These are phyloP conservation scores for Fagopyrum homotropicum DNA, from an alignment of 148 eudicot species.

Conservation along the genomic window DNA sequence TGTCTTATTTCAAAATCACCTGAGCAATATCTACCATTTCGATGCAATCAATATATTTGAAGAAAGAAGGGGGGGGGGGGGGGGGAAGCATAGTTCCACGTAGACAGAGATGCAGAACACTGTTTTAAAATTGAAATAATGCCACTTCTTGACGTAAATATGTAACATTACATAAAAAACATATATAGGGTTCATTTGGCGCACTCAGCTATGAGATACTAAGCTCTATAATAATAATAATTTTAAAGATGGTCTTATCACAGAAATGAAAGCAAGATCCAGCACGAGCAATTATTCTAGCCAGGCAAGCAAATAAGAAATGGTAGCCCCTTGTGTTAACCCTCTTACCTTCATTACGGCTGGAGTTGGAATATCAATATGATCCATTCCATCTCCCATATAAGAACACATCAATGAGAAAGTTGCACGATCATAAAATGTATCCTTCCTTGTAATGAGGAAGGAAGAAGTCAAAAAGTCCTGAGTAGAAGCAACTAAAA, in stretches of 20 bases:
- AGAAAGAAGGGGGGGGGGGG: neutral
- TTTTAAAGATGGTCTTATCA: neutral
- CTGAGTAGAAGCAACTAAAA: slow-evolving; percentile 97
- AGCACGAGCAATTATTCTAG: neutral
- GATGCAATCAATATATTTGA: neutral
- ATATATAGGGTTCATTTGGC: too few relatives aligned
- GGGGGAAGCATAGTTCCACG: neutral
- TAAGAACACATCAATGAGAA: slow-evolving; percentile 83
- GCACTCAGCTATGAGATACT: neutral
- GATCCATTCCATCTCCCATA: slow-evolving; percentile 93
- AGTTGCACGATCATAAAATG: slow-evolving; percentile 86
- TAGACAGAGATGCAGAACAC: neutral
- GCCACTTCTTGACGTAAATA: neutral
- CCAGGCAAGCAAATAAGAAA: neutral
- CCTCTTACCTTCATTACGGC: slow-evolving; percentile 65
- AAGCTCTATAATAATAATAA: neutral
- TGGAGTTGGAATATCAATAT: slow-evolving; percentile 80
- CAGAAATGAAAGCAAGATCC: neutral
- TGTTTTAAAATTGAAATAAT: neutral
- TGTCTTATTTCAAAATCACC: neutral
- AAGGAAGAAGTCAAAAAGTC: slow-evolving; percentile 92
- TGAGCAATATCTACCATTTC: neutral
- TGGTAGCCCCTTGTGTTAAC: slow-evolving; percentile 1
- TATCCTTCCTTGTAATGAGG: slow-evolving; percentile 91
- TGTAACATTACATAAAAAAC: neutral